A percentile compares a stretch with the other conserved stretches of the same genome.
Conservation (phyloP, 352 stramenopile species). For the Albugo laibachii region DNA sequence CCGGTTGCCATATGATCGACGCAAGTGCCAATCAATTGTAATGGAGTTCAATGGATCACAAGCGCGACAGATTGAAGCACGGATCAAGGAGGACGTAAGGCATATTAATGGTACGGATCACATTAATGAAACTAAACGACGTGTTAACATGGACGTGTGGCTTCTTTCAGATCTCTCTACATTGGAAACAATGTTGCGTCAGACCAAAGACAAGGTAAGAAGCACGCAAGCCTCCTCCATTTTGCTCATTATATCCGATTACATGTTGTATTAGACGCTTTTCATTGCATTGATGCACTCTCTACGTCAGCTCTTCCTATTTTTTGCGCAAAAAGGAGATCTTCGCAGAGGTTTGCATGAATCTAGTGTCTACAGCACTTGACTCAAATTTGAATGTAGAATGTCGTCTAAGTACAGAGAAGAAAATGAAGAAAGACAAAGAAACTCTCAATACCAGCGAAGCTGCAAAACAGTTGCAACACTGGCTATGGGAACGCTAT, state of each 20-base stretch:
- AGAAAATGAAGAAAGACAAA: conserved; percentile 30
- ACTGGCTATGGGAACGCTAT: conserved; percentile 74
- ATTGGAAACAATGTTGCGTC: conserved; percentile 31
- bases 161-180: conserved; percentile 53
- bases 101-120: conserved; percentile 45
- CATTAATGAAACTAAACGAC: not conserved
- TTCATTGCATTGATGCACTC: conserved; percentile 61
- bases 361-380: not conserved
- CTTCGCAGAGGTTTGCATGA: conserved; percentile 7
- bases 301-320: conserved; percentile 54
- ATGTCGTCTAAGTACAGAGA: conserved; percentile 5
- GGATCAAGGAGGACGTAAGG: conserved; percentile 75
- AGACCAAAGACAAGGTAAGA: not conserved
- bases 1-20: too few relatives aligned
- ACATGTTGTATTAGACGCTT: conserved; percentile 11
- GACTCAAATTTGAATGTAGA: not conserved
- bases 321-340: conserved; percentile 70
- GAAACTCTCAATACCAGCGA: conserved; percentile 8
- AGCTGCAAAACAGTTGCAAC: conserved; percentile 48
- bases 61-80: conserved; percentile 38
- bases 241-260: not conserved
- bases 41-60: conserved; percentile 4
- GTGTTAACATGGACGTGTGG: conserved; percentile 14
- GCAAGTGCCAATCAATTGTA: not conserved
- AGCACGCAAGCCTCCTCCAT: not conserved